phyloP scores from a whole-genome alignment of 148 eudicot genomes.

The Chenopodium suecicum region DNA sequence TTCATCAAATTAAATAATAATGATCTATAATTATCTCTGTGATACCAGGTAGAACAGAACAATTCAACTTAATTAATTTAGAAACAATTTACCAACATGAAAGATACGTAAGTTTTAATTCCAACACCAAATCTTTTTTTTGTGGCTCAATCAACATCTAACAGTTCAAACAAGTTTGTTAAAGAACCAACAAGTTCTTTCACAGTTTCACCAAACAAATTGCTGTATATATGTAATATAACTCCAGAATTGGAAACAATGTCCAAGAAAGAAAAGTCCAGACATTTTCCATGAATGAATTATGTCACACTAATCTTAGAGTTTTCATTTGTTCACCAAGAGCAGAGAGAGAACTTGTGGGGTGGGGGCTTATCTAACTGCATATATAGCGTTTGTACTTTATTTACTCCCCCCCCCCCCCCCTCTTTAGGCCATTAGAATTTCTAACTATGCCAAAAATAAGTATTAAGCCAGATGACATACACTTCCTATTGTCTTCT shows the following conservation, averaged over 20 bases:
- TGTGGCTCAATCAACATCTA: neutral
- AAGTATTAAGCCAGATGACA: constrained; percentile 33
- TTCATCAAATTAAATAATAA: constrained; percentile 5
- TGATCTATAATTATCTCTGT: neutral
- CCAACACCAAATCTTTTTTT: neutral
- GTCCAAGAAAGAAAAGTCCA: neutral
- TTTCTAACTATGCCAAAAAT: neutral
- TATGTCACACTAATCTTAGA: neutral
- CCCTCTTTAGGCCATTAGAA: neutral
- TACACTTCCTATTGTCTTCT: constrained; percentile 91
- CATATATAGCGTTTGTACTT: neutral
- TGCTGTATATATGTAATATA: neutral
- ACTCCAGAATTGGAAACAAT: neutral
- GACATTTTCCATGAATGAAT: neutral
- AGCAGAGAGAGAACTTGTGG: neutral
- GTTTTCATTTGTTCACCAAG: neutral
- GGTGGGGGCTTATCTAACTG: neutral
- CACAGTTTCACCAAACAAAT: neutral
- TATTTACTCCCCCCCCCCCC: neutral
- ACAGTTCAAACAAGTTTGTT: neutral
- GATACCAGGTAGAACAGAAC: neutral
- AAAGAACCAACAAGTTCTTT: neutral
- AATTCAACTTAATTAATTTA: neutral
- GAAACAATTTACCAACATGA: neutral
- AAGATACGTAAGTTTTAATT: neutral